These are phyloP conservation scores for Tulasnella calospora DNA, from an alignment of 768 basidiomycete species.

Conservation along the genomic window DNA sequence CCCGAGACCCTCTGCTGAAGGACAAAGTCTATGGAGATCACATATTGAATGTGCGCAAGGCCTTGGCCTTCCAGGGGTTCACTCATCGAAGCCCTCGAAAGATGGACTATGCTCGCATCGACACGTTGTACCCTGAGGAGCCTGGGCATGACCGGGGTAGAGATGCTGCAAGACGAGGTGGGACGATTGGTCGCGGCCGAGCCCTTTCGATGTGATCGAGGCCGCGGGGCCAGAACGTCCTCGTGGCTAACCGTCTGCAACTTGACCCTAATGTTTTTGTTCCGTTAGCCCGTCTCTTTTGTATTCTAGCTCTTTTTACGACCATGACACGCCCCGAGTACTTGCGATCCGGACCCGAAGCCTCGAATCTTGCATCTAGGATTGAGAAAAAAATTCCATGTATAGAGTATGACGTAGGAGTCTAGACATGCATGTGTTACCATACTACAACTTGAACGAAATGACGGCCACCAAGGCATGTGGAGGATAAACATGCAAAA, in stretches of 20 bases:
- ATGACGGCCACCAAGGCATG: not conserved
- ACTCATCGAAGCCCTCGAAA: conserved; percentile 83
- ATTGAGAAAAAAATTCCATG: not conserved
- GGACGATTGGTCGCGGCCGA: conserved; percentile 63
- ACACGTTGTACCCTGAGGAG: conserved; percentile 52
- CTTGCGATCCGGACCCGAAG: not conserved
- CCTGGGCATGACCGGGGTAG: conserved; percentile 47
- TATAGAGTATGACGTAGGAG: not conserved
- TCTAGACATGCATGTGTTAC: conserved; percentile 3
- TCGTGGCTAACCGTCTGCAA: not conserved
- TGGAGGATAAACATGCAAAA: not conserved
- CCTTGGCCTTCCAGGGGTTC: conserved; percentile 84
- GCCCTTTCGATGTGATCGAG: conserved; percentile 71
- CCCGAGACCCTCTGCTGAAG: conserved; percentile 81
- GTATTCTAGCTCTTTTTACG: conserved; percentile 12
- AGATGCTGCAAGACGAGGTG: conserved; percentile 55
- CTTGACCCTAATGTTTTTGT: not conserved
- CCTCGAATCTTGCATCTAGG: not conserved
- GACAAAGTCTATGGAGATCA: conserved; percentile 81
- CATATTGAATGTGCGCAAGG: conserved; percentile 86
- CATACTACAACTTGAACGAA: not conserved
- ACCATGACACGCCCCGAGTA: not conserved
- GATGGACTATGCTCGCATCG: conserved; percentile 69
- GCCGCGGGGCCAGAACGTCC: conserved; percentile 1
- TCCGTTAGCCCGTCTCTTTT: not conserved